phyloP scores from a whole-genome alignment of 345 rosid genomes.

The Firmiana major region DNA sequence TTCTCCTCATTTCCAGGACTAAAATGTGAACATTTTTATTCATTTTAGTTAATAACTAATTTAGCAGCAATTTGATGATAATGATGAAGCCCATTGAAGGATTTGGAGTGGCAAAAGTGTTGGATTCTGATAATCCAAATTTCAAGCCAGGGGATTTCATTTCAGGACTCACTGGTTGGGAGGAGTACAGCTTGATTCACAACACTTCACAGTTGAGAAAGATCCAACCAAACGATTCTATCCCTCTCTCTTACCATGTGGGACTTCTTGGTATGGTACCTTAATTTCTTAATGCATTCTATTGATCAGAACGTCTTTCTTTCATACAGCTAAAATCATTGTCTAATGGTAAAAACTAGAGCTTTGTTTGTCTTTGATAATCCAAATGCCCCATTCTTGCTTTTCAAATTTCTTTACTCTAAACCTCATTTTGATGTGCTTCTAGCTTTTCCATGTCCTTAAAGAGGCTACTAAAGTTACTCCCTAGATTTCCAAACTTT shows the following conservation, averaged over 20 bases:
- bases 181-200: constrained; percentile 60
- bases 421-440: not conserved
- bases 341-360: not conserved
- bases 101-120: constrained; percentile 62
- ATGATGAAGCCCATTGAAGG: constrained; percentile 56
- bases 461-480: not conserved
- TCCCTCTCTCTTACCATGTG: constrained; percentile 64
- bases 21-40: not conserved
- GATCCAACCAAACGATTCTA: constrained; percentile 35
- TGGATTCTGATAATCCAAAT: constrained; percentile 55
- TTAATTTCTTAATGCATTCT: not conserved
- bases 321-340: not conserved
- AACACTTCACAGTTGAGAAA: constrained; percentile 40
- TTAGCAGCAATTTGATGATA: not conserved
- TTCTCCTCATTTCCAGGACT: not conserved
- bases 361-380: not conserved
- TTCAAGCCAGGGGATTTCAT: constrained; percentile 56
- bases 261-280: constrained; percentile 72
- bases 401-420: no score
- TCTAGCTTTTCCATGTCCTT: not conserved
- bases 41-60: not conserved
- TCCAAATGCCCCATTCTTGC: not conserved
- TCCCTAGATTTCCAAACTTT: not conserved
- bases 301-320: not conserved
- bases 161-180: constrained; percentile 69